A percentile compares a stretch with the other conserved stretches of the same genome.
phyloP scores from a whole-genome alignment of 257 asterid species.

The Phtheirospermum japonicum region DNA sequence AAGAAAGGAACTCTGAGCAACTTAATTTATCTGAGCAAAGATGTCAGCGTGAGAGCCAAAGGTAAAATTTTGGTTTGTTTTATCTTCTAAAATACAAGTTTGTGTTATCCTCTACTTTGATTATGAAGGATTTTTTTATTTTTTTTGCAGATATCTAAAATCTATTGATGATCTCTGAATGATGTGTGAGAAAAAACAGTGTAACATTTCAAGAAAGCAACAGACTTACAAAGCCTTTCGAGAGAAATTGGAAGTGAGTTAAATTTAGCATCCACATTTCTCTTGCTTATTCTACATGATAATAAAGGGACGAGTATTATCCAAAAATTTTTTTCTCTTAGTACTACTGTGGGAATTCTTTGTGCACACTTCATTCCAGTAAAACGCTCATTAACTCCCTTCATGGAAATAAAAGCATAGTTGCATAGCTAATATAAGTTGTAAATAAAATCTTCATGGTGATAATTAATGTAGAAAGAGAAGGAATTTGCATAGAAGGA shows the following conservation, averaged over 20 bases:
- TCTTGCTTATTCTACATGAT: too few species aligned
- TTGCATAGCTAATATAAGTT: constrained; percentile 20
- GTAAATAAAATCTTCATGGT: constrained; percentile 13
- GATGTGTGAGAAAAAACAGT: too few species aligned
- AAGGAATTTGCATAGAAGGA: too few species aligned
- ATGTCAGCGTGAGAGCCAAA: constrained; percentile 71
- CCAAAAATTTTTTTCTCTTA: constrained; percentile 18
- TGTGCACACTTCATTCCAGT: constrained; percentile 16
- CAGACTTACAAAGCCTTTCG: too few species aligned
- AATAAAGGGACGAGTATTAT: too few species aligned
- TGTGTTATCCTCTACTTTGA: constrained; percentile 19
- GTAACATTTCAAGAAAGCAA: too few species aligned
- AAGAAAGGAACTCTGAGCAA: constrained; percentile 68
- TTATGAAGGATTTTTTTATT: constrained; percentile 20
- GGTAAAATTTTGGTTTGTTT: constrained; percentile 36
- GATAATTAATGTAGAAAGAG: too few species aligned
- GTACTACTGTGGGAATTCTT: neutral
- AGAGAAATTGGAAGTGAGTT: too few species aligned
- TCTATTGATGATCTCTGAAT: constrained; percentile 81
- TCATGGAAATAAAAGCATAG: constrained; percentile 7
- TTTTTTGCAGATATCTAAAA: constrained; percentile 83
- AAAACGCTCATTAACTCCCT: constrained; percentile 15
- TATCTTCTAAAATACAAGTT: constrained; percentile 18
- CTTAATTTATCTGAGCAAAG: constrained; percentile 60
- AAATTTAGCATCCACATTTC: too few species aligned